phyloP scores from a whole-genome alignment of 2,329 filamentous ascomycete species.

The Fusarium nanum region DNA sequence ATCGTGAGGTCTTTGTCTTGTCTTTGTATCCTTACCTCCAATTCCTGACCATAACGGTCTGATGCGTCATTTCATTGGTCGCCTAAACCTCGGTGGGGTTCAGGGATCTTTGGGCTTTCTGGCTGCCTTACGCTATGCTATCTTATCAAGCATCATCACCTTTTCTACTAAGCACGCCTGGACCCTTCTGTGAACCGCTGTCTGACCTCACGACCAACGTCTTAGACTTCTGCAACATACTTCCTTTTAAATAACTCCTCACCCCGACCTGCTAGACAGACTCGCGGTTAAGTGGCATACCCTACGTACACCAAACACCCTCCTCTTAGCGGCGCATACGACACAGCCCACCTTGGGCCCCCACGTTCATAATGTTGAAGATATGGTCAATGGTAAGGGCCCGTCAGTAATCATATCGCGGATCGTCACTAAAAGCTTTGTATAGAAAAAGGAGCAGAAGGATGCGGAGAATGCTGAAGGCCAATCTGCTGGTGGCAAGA shows the following conservation, averaged over 20 bases:
- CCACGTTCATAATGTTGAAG: slow-evolving; percentile 83
- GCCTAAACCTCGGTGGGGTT: slow-evolving; percentile 43
- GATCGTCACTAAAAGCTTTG: slow-evolving; percentile 37
- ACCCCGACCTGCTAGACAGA: not conserved
- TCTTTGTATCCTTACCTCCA: not conserved
- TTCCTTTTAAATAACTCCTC: not conserved
- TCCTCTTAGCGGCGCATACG: slow-evolving; percentile 16
- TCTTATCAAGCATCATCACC: slow-evolving; percentile 49
- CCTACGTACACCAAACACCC: not conserved
- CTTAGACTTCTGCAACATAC: not conserved
- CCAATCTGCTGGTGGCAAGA: slow-evolving; percentile 78
- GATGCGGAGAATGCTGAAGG: slow-evolving; percentile 87
- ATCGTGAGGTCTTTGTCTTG: not conserved
- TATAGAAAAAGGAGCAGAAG: slow-evolving; percentile 94
- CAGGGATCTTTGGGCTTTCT: slow-evolving; percentile 16
- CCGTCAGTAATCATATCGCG: not conserved
- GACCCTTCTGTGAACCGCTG: slow-evolving; percentile 30
- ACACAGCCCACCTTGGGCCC: slow-evolving; percentile 42
- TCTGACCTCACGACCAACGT: slow-evolving; percentile 20
- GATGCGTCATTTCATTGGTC: slow-evolving; percentile 12
- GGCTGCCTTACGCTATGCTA: slow-evolving; percentile 45
- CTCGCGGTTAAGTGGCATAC: not conserved
- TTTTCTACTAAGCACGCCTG: slow-evolving; percentile 40
- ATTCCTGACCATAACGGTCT: not conserved
- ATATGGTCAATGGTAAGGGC: slow-evolving; percentile 94